Base-by-base conservation (phyloP, 2,329 filamentous ascomycete genomes). In the Fusarium poae region DNA sequence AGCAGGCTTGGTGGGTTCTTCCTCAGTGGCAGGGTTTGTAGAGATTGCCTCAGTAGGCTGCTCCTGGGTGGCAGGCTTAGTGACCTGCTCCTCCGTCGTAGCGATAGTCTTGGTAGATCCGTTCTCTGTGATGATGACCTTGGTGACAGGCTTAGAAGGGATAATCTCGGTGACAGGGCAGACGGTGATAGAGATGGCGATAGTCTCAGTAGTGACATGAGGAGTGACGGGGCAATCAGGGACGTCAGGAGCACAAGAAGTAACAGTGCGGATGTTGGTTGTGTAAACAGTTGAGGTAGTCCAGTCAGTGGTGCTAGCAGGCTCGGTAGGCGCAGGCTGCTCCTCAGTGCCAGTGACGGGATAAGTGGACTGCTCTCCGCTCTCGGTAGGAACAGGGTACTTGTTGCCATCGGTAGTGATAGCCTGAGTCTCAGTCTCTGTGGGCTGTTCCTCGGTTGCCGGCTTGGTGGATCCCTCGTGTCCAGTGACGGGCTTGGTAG, bases 241-340 rank as follows among this genome's bases (percentile, higher is more conserved):
- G 7, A 52, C 56, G 11, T 57, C 57, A 4, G 67, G 56, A 6
- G 52, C 56, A 30, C 67, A 69, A 30, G 43, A 54, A 7, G 67
- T 69, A 15, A 69, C 51, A 3, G 67, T 69, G 18, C 37, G 48
- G 27, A 68, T 40, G n/a, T 44, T 57, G 20, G 67, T 70, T 1
- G 67, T 70, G 51, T 70, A 70, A 3, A 68, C 43, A 13, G 67
- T 57, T 5, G 55, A 62, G 32, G 42, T 43, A 3, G 62, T 65
- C 15, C 20, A 35, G 13, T 30, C 62, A 16, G 67, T 70, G n/a
- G 58, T 67, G 45, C 67, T 40, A 11, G 57, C 61, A 62, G 55
- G 23, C n/a, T 45, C 34, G 6, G 55, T 58, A 29, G 62, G 59
- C 18, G 48, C 43, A 12, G 50, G 27, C 15, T 52, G 55, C 8